Percentiles rank a stretch among this genome's conserved stretches.
Conservation (phyloP, 75 land plant species). For the Sequoiadendron giganteum region DNA sequence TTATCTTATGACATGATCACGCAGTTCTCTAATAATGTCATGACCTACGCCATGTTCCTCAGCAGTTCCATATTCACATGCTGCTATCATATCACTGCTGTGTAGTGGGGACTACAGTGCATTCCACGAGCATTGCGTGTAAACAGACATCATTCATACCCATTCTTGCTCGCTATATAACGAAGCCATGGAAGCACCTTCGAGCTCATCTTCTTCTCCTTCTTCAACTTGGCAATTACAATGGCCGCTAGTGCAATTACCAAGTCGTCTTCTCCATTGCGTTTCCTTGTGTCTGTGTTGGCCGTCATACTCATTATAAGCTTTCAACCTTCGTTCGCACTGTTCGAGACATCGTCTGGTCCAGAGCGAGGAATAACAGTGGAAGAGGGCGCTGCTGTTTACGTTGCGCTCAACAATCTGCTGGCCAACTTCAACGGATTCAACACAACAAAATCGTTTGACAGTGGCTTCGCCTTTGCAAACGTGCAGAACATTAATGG, state of each 20-base stretch:
- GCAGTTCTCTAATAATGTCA: too few species aligned
- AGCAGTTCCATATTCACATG: too few species aligned
- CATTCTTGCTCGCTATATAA: too few species aligned
- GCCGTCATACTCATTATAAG: neutral
- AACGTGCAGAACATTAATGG: neutral
- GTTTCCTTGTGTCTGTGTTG: neutral
- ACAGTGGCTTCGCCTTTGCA: neutral
- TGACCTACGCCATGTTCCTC: too few species aligned
- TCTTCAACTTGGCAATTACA: neutral
- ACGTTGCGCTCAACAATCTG: neutral
- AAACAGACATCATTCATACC: too few species aligned
- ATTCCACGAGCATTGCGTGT: too few species aligned
- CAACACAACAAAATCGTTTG: neutral
- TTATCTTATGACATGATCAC: too few species aligned
- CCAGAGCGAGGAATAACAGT: neutral
- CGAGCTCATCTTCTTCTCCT: neutral
- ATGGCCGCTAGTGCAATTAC: neutral
- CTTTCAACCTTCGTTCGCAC: neutral
- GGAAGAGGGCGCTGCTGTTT: neutral
- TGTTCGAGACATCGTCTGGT: neutral
- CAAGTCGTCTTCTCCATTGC: too few species aligned
- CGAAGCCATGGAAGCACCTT: too few species aligned
- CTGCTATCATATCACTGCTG: too few species aligned
- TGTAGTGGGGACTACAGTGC: too few species aligned
- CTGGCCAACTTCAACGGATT: neutral